Evolutionary conservation across 768 basidiomycete genomes (phyloP), one percentile per base, ranked within the genome.

Genomic region (Tylopilus vinaceipallidus): DNA sequence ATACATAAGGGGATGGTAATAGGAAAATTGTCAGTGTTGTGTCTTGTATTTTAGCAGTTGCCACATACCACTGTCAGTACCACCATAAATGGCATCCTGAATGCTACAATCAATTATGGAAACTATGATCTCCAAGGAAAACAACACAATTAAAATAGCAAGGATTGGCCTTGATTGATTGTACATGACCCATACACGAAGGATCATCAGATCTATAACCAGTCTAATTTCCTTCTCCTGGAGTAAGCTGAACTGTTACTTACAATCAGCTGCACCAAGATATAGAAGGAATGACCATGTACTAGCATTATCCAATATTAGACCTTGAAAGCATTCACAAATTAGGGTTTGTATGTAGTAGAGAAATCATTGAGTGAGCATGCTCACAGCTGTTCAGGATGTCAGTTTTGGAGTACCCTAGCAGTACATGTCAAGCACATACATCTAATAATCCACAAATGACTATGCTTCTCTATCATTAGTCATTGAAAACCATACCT

Each of bases 181-280:
- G 9, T 43, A 38, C 17, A 50, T 23, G 13, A 36, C 36, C 49
- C 49, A 50, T 14, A 43, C n/a, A n/a, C n/a, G n/a, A n/a, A n/a
- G n/a, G n/a, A n/a, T n/a, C n/a, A n/a, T n/a, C 43, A 10, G 38
- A n/a, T n/a, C n/a, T 36, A 24, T 42, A 42, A 19, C 43, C 24
- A 5, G 44, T 38, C 49, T 9, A 7, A 4, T 37, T 14, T 8
- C 5, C 5, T 16, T n/a, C 9, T 2, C 12, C 3, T 3, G 27
- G 29, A 14, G n/a, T 10, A 22, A 14, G 16, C 35, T 36, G 7
- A 6, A 36, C 8, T 6, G 12, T 2, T 22, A 22, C 36, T 39
- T 11, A 50, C 49, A 39, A 3, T 50, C 42, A 3, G 42, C 49
- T 11, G 49, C 10, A n/a, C n/a, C n/a, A n/a, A n/a, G n/a, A n/a